These are phyloP conservation scores for Oropetium thomaeum DNA, from an alignment of 176 grass and related monocot genomes.

Conservation along the genomic window DNA sequence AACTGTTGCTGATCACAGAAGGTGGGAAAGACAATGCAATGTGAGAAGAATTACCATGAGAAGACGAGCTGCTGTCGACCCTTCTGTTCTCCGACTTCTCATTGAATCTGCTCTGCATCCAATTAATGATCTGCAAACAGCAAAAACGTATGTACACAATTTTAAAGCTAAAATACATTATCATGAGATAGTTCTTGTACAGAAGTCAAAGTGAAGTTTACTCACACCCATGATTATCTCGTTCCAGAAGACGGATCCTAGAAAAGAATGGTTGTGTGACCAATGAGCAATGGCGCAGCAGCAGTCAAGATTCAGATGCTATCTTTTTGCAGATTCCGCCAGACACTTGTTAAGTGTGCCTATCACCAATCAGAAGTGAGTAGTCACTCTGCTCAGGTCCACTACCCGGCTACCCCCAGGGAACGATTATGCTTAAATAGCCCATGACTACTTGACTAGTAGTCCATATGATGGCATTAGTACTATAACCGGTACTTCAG, in stretches of 20 bases:
- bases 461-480: not conserved
- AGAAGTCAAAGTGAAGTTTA: not conserved
- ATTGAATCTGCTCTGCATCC: conserved; percentile 67
- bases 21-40: not conserved
- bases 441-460: conserved; percentile 4
- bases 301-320: conserved; percentile 26
- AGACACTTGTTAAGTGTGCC: not conserved
- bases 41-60: not conserved
- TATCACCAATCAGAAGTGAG: not conserved
- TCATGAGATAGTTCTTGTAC: not conserved
- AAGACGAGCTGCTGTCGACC: conserved; percentile 4
- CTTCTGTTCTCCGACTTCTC: conserved; percentile 43
- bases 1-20: not conserved
- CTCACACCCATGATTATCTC: conserved; percentile 46
- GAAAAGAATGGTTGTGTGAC: not conserved
- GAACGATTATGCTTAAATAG: conserved; percentile 23
- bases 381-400: not conserved
- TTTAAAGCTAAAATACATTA: not conserved
- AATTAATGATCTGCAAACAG: conserved; percentile 65
- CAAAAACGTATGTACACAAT: not conserved
- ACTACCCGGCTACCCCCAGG: not conserved
- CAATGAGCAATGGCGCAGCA: not conserved
- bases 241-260: conserved; percentile 11
- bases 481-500: conserved; percentile 2
- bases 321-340: not conserved